A percentile compares a stretch with the other conserved stretches of the same genome.
Evolutionary conservation across 345 rosid species (phyloP).

Genomic region (Passiflora organensis): DNA sequence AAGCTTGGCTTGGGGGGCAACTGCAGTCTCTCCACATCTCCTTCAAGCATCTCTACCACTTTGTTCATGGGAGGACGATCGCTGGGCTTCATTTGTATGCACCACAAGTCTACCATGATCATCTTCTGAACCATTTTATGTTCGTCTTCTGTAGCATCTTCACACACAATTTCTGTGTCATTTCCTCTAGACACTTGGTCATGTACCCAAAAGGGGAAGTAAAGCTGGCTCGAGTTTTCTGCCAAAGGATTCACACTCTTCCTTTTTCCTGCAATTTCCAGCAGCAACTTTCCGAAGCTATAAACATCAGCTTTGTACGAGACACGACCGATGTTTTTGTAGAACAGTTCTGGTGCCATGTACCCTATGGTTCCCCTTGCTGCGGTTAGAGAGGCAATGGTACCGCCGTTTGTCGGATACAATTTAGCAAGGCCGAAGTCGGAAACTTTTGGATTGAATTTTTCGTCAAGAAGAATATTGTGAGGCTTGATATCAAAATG

Average conservation of each 20-base stretch:
- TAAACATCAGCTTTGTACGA: constrained; percentile 4
- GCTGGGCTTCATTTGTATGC: background rate
- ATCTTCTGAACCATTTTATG: background rate
- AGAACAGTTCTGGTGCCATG: constrained; percentile 1
- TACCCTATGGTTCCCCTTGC: background rate
- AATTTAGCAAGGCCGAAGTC: constrained; percentile 3
- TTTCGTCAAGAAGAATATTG: background rate
- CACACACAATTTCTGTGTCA: too few species aligned
- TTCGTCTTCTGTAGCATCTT: background rate
- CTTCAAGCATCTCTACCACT: too few species aligned
- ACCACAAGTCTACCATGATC: background rate
- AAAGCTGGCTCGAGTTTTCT: background rate
- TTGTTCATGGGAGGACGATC: too few species aligned
- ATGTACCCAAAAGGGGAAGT: background rate
- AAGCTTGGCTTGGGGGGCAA: too few species aligned
- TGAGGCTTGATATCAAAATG: constrained; percentile 5
- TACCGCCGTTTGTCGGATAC: background rate
- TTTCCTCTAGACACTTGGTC: background rate
- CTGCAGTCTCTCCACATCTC: too few species aligned
- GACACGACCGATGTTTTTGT: background rate
- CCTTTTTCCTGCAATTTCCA: background rate
- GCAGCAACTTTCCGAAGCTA: background rate
- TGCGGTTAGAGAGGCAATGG: background rate
- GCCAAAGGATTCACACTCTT: background rate
- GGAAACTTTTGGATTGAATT: background rate